Evolutionary conservation across 805 yeast species (phyloP), one percentile per base, ranked within the genome.

Genomic region (Yamadazyma ubonensis): DNA sequence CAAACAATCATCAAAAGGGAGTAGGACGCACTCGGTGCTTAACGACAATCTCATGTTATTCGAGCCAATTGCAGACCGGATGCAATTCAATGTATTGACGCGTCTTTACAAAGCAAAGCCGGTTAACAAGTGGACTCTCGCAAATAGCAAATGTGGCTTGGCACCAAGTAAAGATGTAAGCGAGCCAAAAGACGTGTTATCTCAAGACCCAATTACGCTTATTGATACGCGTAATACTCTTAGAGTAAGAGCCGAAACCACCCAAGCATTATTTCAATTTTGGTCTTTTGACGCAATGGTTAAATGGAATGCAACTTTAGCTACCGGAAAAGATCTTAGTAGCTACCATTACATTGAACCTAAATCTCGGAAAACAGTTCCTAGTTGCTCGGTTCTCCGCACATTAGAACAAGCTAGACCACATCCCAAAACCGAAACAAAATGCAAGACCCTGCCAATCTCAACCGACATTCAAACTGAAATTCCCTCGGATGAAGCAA

Each of bases 221-320:
- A 51, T 62, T 6, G 54, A 58, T 28, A 64, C 63, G 44, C 52
- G 56, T 37, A 68, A 69, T 47, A 49, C 53, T 6, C 55, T 69
- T 25, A 53, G 75, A 26, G 48, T 63, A 6, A 54, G 75, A 29
- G 44, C 66, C n/a, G 75, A 69, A 49, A 53, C 58, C 42, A 54
- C 57, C 33, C 75, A 69, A 45, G 26, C 65, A 14, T 52, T 66
- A 15, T 50, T 69, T 3, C 72, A 67, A 38, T 63, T 63, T 35
- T 69, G 73, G 73, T 64, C 71, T 15, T 67, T 67, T 46, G 51
- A 57, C 40, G 64, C 61, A 2, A 54, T 67, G 64, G 48, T 61
- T 11, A 58, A 62, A 32, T 69, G 75, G 75, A 60, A 42, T 48
- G 52, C 71, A 26, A 52, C 53, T 33, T 51, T 69, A 29, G 41